Conservation (phyloP, 345 rosid genomes). For the Eucalyptus tenuipes region DNA sequence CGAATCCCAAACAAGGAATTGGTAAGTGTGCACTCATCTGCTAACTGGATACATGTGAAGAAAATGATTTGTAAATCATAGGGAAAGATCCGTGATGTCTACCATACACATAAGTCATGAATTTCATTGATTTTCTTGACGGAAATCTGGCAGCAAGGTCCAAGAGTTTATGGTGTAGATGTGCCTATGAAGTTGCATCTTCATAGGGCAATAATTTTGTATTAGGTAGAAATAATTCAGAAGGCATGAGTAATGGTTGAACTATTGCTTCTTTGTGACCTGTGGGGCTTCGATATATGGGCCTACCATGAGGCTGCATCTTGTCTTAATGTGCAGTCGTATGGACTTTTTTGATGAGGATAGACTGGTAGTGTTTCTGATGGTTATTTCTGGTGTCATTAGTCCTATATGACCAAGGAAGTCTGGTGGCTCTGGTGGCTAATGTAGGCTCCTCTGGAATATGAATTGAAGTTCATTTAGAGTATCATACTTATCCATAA, state of each 20-base stretch:
- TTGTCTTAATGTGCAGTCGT: background rate
- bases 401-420: background rate
- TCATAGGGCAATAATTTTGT: background rate
- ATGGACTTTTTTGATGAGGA: background rate
- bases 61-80: background rate
- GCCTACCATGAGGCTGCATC: background rate
- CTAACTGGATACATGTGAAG: background rate
- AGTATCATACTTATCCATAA: background rate
- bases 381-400: background rate
- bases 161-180: background rate
- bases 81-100: background rate
- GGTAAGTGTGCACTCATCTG: conserved; percentile 22
- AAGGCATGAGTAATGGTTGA: background rate
- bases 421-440: background rate
- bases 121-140: background rate
- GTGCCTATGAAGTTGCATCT: background rate
- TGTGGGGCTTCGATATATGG: background rate
- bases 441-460: background rate
- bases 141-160: background rate
- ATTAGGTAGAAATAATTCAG: background rate
- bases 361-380: background rate
- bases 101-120: background rate
- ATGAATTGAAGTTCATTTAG: background rate
- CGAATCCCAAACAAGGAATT: conserved; percentile 96
- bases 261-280: background rate